phyloP scores from a whole-genome alignment of 768 basidiomycete species.

The Boletellus ananas region DNA sequence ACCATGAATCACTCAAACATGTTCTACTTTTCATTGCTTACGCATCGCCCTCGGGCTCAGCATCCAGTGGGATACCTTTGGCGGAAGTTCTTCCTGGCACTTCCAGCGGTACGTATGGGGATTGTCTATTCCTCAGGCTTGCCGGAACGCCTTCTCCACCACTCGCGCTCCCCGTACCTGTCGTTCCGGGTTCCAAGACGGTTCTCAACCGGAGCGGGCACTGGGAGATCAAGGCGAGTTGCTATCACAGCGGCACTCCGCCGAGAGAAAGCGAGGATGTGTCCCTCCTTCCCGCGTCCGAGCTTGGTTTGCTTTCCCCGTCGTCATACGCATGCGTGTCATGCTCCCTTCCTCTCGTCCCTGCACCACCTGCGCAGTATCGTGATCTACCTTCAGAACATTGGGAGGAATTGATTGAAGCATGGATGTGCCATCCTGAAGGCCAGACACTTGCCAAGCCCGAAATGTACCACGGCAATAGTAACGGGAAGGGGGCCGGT shows the following conservation, averaged over 20 bases:
- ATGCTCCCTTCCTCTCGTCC: slow-evolving; percentile 69
- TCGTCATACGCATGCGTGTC: slow-evolving; percentile 72
- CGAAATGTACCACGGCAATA: slow-evolving; percentile 25
- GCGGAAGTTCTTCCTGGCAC: slow-evolving; percentile 61
- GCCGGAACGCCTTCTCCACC: slow-evolving; percentile 55
- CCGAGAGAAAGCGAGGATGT: slow-evolving; percentile 29
- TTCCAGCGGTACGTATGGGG: slow-evolving; percentile 39
- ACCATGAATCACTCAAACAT: slow-evolving; percentile 82
- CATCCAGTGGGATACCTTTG: slow-evolving; percentile 44
- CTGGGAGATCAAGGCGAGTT: slow-evolving; percentile 67
- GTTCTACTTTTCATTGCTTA: slow-evolving; percentile 68
- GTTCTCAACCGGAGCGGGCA: slow-evolving; percentile 54
- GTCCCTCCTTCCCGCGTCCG: slow-evolving; percentile 63
- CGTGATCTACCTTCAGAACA: slow-evolving; percentile 92
- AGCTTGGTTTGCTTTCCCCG: slow-evolving; percentile 52
- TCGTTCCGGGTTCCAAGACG: slow-evolving; percentile 57
- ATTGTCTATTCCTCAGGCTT: slow-evolving; percentile 60
- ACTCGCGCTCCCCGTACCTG: slow-evolving; percentile 53
- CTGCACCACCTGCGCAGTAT: slow-evolving; percentile 53
- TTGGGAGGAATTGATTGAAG: slow-evolving; percentile 95
- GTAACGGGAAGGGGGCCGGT: slow-evolving; percentile 20
- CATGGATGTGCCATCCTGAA: slow-evolving; percentile 97
- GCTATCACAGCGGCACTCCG: slow-evolving; percentile 24
- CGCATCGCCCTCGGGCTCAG: slow-evolving; percentile 6
- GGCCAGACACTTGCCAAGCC: slow-evolving; percentile 64